Base-by-base conservation (phyloP, 176 grass and related monocot species). In the Musa acuminata region DNA sequence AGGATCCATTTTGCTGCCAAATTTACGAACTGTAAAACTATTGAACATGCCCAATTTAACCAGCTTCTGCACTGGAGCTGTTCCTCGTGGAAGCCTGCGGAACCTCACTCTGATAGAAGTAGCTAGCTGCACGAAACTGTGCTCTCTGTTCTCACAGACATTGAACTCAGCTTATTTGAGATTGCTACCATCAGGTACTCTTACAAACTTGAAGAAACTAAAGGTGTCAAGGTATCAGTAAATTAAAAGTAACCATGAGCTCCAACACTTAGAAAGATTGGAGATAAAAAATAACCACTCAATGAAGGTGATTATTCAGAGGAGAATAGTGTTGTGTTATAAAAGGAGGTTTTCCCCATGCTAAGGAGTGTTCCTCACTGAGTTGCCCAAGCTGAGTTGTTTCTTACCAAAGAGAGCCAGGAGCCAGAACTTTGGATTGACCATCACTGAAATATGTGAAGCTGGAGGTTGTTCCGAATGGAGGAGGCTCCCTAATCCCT, bases 351-450 rank as follows among this genome's bases (percentile, higher is more conserved):
- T 51, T 78, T 84, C 58, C 67, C 75, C 13, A 55, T 29, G 14
- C 66, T 84, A 9, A 84, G 49, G 21, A 26, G 55, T 17, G 21
- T 29, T 49, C 20, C 75, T 84, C 12, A 21, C 27, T n/a, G 16
- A 78, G 29, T 35, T 84, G 48, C 55, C 75, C 22, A 64, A 49
- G 8, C 59, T 84, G 67, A 78, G 22, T 11, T n/a, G 51, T 25
- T 79, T 84, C 77, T 84, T 84, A 73, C 20, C 22, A 72, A 27
- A 17, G 27, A 48, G 68, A 35, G 13, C 20, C 35, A 14, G 53
- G 53, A 71, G n/a, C 19, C 55, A 67, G 51, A 20, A 3, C 13
- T 52, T 78, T 84, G 11, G 58, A 27, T 54, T 79, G 67, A 75
- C 48, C 75, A 43, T 84, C 50, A 21, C 43, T 84, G 8, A 62